A percentile compares a stretch with the other conserved stretches of the same genome.
These are phyloP conservation scores for Telfairia occidentalis DNA, from an alignment of 331 rosid genomes.

Conservation along the genomic window DNA sequence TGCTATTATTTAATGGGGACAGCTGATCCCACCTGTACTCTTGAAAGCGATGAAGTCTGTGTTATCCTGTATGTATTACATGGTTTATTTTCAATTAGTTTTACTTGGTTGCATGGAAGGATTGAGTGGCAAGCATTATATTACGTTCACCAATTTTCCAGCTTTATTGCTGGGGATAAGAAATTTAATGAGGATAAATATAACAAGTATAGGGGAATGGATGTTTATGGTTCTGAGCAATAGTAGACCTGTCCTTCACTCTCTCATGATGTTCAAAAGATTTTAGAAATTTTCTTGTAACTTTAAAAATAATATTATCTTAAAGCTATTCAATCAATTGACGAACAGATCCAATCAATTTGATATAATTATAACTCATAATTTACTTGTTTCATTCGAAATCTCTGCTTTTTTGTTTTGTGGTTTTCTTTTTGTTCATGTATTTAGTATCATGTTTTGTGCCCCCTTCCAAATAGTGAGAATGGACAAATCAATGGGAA, in stretches of 20 bases:
- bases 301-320: not conserved
- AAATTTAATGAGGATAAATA: not conserved
- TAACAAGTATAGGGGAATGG: not conserved
- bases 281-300: not conserved
- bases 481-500: conserved; percentile 47
- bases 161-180: not conserved
- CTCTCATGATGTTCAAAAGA: not conserved
- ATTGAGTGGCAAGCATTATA: not conserved
- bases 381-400: not conserved
- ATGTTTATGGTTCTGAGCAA: not conserved
- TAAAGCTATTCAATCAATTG: not conserved
- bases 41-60: conserved; percentile 54
- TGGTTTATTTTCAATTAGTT: conserved; percentile 12
- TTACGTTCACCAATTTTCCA: not conserved
- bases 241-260: not conserved
- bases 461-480: conserved; percentile 21
- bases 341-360: not conserved
- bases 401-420: not conserved
- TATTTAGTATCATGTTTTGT: not conserved
- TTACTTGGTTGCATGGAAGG: not conserved
- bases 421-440: not conserved
- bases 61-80: conserved; percentile 63
- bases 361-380: not conserved
- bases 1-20: conserved; percentile 74
- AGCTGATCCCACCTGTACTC: conserved; percentile 56